These are phyloP conservation scores for Debaryomyces prosopidis DNA, from an alignment of 805 yeast genomes.

Conservation along the genomic window DNA sequence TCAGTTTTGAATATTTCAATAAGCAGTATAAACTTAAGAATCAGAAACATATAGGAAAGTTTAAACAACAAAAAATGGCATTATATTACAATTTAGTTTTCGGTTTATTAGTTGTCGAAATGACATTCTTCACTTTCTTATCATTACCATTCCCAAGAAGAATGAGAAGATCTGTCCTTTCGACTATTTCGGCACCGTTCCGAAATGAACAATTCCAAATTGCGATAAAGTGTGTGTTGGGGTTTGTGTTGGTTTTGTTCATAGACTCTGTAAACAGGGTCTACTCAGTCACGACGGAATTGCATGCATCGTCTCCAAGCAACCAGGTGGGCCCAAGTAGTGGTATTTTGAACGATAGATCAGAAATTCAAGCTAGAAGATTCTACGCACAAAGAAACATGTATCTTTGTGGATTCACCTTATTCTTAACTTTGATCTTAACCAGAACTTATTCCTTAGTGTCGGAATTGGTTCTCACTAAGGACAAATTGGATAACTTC, in stretches of 20 bases:
- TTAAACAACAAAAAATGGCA: conserved; percentile 28
- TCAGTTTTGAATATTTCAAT: neutral
- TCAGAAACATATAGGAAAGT: neutral
- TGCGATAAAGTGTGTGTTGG: conserved; percentile 77
- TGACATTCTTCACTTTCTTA: conserved; percentile 73
- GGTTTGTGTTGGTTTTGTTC: conserved; percentile 80
- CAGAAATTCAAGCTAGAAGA: conserved; percentile 86
- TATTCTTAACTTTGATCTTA: conserved; percentile 83
- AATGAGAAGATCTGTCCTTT: conserved; percentile 66
- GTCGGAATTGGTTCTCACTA: conserved; percentile 65
- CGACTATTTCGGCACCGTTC: conserved; percentile 66
- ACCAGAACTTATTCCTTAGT: conserved; percentile 82
- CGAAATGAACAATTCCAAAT: conserved; percentile 70
- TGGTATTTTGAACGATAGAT: conserved; percentile 53
- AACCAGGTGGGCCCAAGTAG: conserved; percentile 13
- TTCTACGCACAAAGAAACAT: conserved; percentile 96
- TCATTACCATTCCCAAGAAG: conserved; percentile 84
- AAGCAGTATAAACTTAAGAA: neutral
- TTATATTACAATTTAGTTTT: conserved; percentile 58
- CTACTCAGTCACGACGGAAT: conserved; percentile 63
- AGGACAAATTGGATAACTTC: conserved; percentile 53
- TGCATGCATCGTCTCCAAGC: conserved; percentile 35
- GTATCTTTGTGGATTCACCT: conserved; percentile 93
- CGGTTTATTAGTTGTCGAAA: conserved; percentile 73
- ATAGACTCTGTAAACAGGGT: conserved; percentile 88